Percentiles rank a stretch among this genome's conserved stretches.
These are phyloP conservation scores for Sutorius australiensis DNA, from an alignment of 768 basidiomycete species.

Conservation along the genomic window DNA sequence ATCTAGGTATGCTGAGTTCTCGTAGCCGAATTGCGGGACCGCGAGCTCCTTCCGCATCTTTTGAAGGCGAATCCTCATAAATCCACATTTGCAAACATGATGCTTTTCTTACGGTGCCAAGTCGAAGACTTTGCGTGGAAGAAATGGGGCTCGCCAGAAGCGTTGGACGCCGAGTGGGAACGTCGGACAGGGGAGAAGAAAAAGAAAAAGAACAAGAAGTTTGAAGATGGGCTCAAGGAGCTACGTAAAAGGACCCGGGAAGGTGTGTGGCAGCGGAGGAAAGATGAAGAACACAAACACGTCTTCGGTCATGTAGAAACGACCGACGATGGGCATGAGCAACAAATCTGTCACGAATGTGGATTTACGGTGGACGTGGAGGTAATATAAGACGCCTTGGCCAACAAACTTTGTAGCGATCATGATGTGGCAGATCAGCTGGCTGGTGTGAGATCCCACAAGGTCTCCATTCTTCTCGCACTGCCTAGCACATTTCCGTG, in stretches of 20 bases:
- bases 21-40: conserved; percentile 89
- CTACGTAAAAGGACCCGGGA: conserved; percentile 81
- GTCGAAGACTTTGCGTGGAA: conserved; percentile 97
- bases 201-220: conserved; percentile 90
- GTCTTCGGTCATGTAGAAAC: conserved; percentile 62
- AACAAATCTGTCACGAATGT: conserved; percentile 83
- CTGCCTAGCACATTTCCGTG: too few species aligned
- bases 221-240: conserved; percentile 85
- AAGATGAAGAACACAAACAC: conserved; percentile 88
- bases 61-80: conserved; percentile 94
- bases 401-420: too few species aligned
- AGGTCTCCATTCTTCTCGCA: too few species aligned
- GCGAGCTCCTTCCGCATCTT: conserved; percentile 87
- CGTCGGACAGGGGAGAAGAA: conserved; percentile 76
- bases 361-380: conserved; percentile 92
- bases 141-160: conserved; percentile 96
- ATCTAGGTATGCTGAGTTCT: background rate
- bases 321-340: conserved; percentile 49
- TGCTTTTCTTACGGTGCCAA: conserved; percentile 92
- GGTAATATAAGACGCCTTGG: conserved; percentile 47
- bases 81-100: conserved; percentile 97
- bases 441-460: too few species aligned
- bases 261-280: conserved; percentile 83
- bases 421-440: too few species aligned
- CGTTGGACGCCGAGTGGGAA: conserved; percentile 84